phyloP scores from a whole-genome alignment of 768 basidiomycete species.

The Cystoderma amianthinum region DNA sequence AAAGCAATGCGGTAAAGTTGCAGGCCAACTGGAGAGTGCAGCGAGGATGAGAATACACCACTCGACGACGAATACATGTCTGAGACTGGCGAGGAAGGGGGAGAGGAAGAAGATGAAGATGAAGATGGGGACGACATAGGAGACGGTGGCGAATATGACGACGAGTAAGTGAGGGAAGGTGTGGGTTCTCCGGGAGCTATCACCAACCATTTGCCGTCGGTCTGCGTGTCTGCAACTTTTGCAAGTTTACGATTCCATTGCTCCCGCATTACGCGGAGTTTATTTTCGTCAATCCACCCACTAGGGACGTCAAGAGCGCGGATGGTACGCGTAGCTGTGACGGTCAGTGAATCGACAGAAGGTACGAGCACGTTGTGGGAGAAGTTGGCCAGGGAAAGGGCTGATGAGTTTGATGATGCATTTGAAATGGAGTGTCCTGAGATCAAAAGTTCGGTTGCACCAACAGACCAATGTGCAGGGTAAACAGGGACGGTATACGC shows the following conservation, averaged over 20 bases:
- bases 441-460: constrained; percentile 72
- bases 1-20: constrained; percentile 73
- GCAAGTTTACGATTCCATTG: constrained; percentile 76
- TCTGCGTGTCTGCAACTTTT: constrained; percentile 66
- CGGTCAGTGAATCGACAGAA: constrained; percentile 29
- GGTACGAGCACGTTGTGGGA: constrained; percentile 4
- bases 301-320: constrained; percentile 66
- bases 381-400: constrained; percentile 6
- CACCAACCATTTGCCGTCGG: constrained; percentile 84
- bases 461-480: constrained; percentile 75
- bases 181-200: constrained; percentile 50
- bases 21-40: constrained; percentile 40
- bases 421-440: constrained; percentile 20
- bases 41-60: constrained; percentile 10
- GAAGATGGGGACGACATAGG: constrained; percentile 7
- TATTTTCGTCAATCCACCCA: constrained; percentile 65
- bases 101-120: constrained; percentile 15
- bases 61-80: constrained; percentile 1
- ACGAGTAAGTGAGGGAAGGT: constrained; percentile 8
- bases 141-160: constrained; percentile 8
- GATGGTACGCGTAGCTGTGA: constrained; percentile 53
- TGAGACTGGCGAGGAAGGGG: constrained; percentile 1
- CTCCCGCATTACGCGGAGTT: constrained; percentile 56
- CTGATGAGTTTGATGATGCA: constrained; percentile 11
- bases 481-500: constrained; percentile 75